These are phyloP conservation scores for Magnolia officinalis DNA, from an alignment of 164 flowering plant species.

Conservation along the genomic window DNA sequence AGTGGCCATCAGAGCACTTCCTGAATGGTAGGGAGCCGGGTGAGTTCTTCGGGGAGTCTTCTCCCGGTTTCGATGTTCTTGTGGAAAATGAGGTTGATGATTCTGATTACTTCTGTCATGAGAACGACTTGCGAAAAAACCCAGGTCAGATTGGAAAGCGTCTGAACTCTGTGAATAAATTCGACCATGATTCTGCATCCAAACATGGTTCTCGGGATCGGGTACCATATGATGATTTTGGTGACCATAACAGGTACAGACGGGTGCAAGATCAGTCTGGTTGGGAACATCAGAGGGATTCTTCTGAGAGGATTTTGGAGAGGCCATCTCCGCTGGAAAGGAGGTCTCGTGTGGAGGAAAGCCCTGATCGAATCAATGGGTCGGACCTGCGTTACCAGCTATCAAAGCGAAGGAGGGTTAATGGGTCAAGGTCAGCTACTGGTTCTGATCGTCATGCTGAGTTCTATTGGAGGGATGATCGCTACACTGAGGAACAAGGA, in stretches of 20 bases:
- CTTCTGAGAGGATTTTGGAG: slow-evolving; percentile 35
- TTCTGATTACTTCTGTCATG: slow-evolving; percentile 55
- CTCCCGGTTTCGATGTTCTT: slow-evolving; percentile 98
- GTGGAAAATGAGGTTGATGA: slow-evolving; percentile 70
- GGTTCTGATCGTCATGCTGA: slow-evolving; percentile 35
- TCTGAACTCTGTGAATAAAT: slow-evolving; percentile 32
- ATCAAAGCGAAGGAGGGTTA: slow-evolving; percentile 53
- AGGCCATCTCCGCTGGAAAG: slow-evolving; percentile 28
- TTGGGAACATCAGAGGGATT: slow-evolving; percentile 41
- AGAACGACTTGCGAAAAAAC: slow-evolving; percentile 47
- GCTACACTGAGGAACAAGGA: slow-evolving; percentile 35
- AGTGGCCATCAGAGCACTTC: slow-evolving; percentile 35
- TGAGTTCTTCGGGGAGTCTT: slow-evolving; percentile 67
- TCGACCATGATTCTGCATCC: slow-evolving; percentile 35
- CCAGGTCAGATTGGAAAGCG: slow-evolving; percentile 43
- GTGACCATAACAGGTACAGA: slow-evolving; percentile 46
- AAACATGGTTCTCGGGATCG: slow-evolving; percentile 42
- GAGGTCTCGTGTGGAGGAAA: slow-evolving; percentile 38
- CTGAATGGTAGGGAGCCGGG: slow-evolving; percentile 63
- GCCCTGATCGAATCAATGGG: slow-evolving; percentile 38
- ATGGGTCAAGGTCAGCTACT: slow-evolving; percentile 57
- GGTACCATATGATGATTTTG: slow-evolving; percentile 38
- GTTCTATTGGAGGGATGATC: slow-evolving; percentile 23
- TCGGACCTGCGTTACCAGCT: slow-evolving; percentile 65
- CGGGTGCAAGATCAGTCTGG: slow-evolving; percentile 42